Evolutionary conservation across 1,284 basidiomycete genomes (phyloP), one percentile per base, ranked within the genome.

Genomic region (Moniliophthora roreri): DNA sequence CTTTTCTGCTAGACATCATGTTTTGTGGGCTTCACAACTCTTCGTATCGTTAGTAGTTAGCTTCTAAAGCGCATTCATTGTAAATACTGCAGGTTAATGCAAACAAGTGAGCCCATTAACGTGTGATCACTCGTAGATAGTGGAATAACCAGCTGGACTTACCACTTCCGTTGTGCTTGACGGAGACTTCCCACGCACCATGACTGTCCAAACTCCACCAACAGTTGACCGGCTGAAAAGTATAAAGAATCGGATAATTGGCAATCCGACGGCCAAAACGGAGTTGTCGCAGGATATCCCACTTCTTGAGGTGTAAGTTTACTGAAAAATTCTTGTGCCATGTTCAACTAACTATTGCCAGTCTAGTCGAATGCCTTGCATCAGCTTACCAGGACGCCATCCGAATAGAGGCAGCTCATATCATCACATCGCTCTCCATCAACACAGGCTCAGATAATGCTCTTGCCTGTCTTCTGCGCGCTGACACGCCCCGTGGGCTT

Each of bases 241-340:
- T 53, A 73, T 81, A 53, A 90, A 89, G 69, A 91, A 91, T 66
- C 65, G 74, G 1, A 82, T 89, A 52, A 89, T 91, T 36, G 88
- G 88, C 2, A 90, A 89, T 57, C 85, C 86, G 0, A 79, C 80
- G 0, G 85, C 84, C 1, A 91, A 91, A 65, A 63, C 75, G 1
- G 66, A 75, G 7, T 68, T 87, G 2, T 78, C 82, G 0, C 66
- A 73, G 39, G 83, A 88, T 57, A 69, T 75, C 13, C 66, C 62
- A 8, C 82, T 84, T 62, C 69, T 88, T 13, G 70, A 73, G 60
- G 72, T 68, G 85, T 86, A 56, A 61, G 80, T 72, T 8, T 13
- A 48, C 8, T n/a, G 42, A 26, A 21, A 37, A 48, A 15, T 41
- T 51, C 57, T 55, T 57, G 39, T 40, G 48, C 16, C 39, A 48